phyloP scores from a whole-genome alignment of 2,329 filamentous ascomycete species.

The Colletotrichum spaethianum region DNA sequence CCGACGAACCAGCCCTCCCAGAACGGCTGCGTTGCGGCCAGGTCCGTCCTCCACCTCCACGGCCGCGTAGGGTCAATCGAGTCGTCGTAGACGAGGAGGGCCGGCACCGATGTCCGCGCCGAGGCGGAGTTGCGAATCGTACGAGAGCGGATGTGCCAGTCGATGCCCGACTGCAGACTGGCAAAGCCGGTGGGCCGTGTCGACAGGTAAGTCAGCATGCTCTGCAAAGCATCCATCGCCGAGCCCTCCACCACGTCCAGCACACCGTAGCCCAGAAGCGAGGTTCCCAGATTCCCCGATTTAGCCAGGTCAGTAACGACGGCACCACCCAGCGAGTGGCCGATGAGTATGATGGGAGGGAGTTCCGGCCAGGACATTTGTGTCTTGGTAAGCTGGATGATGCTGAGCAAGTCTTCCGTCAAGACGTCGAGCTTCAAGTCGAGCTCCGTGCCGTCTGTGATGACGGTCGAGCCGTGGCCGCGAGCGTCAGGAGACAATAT shows the following conservation, averaged over 20 bases:
- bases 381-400: conserved; percentile 76
- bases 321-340: conserved; percentile 93
- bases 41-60: conserved; percentile 90
- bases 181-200: conserved; percentile 84
- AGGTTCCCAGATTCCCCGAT: conserved; percentile 73
- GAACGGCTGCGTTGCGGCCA: conserved; percentile 86
- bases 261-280: conserved; percentile 87
- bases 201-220: conserved; percentile 93
- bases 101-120: conserved; percentile 90
- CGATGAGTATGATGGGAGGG: conserved; percentile 85
- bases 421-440: conserved; percentile 83
- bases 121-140: conserved; percentile 87
- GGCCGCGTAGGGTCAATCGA: conserved; percentile 56
- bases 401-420: conserved; percentile 78
- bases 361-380: conserved; percentile 81
- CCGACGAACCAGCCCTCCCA: conserved; percentile 96
- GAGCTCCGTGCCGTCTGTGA: conserved; percentile 55
- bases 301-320: conserved; percentile 89
- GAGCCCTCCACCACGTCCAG: conserved; percentile 97
- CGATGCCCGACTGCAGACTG: conserved; percentile 84
- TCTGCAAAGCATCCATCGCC: conserved; percentile 93
- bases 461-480: conserved; percentile 83
- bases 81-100: conserved; percentile 72
- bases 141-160: conserved; percentile 93
- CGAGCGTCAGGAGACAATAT: conserved; percentile 89